Conservation (phyloP, 129 eudicot genomes). For the Sambucus nigra region DNA sequence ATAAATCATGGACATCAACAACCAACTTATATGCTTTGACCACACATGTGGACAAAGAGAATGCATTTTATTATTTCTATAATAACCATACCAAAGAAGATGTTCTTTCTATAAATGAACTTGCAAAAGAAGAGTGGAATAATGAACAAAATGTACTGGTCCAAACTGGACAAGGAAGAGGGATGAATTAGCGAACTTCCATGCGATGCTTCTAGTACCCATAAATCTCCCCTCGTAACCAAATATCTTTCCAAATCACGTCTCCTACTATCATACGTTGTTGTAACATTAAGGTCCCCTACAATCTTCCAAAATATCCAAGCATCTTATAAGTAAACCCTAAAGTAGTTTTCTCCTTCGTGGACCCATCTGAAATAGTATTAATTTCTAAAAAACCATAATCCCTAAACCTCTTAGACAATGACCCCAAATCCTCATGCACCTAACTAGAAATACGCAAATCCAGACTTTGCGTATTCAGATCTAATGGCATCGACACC, state of each 20-base stretch:
- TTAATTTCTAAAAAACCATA: constrained; percentile 43
- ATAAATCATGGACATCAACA: constrained; percentile 94
- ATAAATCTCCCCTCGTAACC: constrained; percentile 82
- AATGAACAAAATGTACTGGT: constrained; percentile 79
- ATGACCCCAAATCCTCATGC: constrained; percentile 61
- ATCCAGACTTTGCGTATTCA: no score
- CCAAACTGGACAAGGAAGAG: constrained; percentile 91
- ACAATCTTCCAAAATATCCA: constrained; percentile 41
- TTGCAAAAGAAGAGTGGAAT: constrained; percentile 89
- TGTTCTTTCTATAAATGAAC: constrained; percentile 90
- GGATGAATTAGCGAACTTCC: constrained; percentile 74
- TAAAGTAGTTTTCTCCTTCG: constrained; percentile 46
- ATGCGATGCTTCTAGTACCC: constrained; percentile 91
- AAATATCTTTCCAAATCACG: constrained; percentile 56
- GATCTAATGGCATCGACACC: no score
- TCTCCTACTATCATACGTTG: constrained; percentile 79
- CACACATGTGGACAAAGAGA: constrained; percentile 94
- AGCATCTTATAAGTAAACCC: constrained; percentile 47
- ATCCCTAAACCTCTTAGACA: constrained; percentile 51
- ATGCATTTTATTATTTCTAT: constrained; percentile 80
- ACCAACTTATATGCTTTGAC: constrained; percentile 98
- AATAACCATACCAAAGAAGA: constrained; percentile 98
- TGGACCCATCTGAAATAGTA: no score
- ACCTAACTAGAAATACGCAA: constrained; percentile 32
- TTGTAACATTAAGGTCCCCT: constrained; percentile 72